Evolutionary conservation across 164 flowering plant genomes (phyloP), one percentile per base, ranked within the genome.

Genomic region (Kingdonia uniflora): DNA sequence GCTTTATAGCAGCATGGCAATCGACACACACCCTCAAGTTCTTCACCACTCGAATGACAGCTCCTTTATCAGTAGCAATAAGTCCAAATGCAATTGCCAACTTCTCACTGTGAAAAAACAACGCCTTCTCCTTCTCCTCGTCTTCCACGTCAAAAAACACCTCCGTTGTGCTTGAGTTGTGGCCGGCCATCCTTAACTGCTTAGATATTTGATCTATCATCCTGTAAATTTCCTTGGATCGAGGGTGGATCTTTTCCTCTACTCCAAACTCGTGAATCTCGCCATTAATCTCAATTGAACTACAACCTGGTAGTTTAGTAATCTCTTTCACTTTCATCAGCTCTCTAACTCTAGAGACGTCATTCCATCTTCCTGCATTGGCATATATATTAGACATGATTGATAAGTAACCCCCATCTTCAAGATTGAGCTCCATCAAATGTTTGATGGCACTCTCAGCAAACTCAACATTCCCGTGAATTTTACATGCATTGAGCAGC

Each of bases 1-100:
- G 66, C 58, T 68, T 74, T 42, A 69, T 68, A 29, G 63, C 72
- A 14, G 63, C 58, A 60, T 73, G 77, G 49, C 77, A 74, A 52
- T 74, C 74, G 13, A 62, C 39, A 64, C 77, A 74, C 25, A 74
- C 70, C 15, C 74, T 57, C 45, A 74, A 62, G 47, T 74, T 74
- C 58, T 74, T 74, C 55, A 74, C 66, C 38, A 74, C 54, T n/a
- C 74, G 53, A 33, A 70, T 57, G 2, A 67, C 39, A 35, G 59
- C 56, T 14, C 65, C 65, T 37, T 51, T 57, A 42, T 51, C 42
- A 46, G 59, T 45, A 35, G 51, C 60, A 6, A 74, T 59, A 20
- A 70, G 66, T 20, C 78, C 74, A 59, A 67, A 74, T 20, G 78
- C 78, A 22, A 70, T 64, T 35, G 72, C 77, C 65, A 70, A 52